Conservation (phyloP, 345 rosid species). For the Lepidium aucheri region DNA sequence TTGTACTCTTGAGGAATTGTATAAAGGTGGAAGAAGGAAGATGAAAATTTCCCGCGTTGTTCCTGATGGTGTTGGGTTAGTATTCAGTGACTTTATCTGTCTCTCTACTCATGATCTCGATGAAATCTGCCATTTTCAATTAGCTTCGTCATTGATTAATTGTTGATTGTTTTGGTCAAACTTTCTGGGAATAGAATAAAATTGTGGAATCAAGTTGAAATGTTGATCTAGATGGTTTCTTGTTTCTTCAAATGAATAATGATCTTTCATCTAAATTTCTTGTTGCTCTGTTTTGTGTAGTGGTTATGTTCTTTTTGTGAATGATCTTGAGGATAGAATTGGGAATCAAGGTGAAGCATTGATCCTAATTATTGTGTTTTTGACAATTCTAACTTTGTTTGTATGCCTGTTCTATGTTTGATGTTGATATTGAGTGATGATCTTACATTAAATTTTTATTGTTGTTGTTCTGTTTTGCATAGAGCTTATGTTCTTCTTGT, state of each 20-base stretch:
- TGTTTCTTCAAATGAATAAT: not conserved
- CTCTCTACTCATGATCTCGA: not conserved
- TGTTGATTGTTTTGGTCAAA: not conserved
- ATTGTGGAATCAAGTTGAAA: not conserved
- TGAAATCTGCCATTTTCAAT: not conserved
- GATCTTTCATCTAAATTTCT: not conserved
- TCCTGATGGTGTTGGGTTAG: constrained; percentile 63
- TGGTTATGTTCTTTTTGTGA: not conserved
- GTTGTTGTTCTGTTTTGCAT: not conserved
- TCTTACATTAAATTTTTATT: not conserved
- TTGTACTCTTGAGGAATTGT: constrained; percentile 76
- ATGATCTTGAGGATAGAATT: not conserved
- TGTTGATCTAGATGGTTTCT: not conserved
- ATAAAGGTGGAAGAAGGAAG: constrained; percentile 67
- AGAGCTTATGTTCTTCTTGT: not conserved
- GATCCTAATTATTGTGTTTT: not conserved
- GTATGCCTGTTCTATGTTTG: too few relatives aligned
- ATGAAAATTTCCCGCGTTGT: constrained; percentile 73
- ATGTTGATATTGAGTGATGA: not conserved
- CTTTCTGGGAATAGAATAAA: not conserved
- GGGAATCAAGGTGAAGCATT: not conserved
- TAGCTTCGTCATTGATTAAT: not conserved
- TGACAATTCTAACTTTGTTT: too few relatives aligned
- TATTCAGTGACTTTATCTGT: not conserved
- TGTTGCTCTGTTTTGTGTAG: not conserved